Evolutionary conservation across 768 basidiomycete species (phyloP), one percentile per base, ranked within the genome.

Genomic region (Rhizopogon salebrosus): DNA sequence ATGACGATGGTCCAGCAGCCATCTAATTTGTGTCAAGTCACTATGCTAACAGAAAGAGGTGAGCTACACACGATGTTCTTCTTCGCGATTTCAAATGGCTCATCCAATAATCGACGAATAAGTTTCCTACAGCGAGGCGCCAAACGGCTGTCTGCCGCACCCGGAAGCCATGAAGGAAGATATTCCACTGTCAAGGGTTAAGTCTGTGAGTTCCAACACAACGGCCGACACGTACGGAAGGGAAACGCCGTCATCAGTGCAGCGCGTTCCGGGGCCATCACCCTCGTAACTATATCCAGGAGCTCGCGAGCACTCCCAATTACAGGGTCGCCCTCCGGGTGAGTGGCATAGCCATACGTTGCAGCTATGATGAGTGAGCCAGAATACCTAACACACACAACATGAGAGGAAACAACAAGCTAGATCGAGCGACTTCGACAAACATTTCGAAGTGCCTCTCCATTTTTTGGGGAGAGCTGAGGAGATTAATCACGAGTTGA

Each of bases 41-140:
- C 23, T 24, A 41, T 4, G 16, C 16, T 16, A 13, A 16, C 13
- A 20, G 20, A 41, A 24, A 24, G 13, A 24, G 13, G 3, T 23
- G 40, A 16, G 3, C 6, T 16, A 51, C 50, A 6, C 36, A 67
- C 71, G 58, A 72, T 60, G 24, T 62, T 51, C 24, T 49, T 22
- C 54, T 67, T 65, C 3, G 61, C 62, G 41, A 51, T 56, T 1
- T 57, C 46, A 38, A 59, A 65, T 5, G 71, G 69, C 40, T 22
- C 39, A 26, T 58, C 58, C 59, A 16, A 53, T 54, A 36, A 31
- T 18, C 3, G 42, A 20, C 24, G 20, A 18, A 48, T 13, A 18
- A 37, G 31, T 26, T 35, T 40, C 38, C 37, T 39, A 31, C 11
- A 52, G 22, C 16, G 2, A 23, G 23, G 14, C 4, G 41, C 51